Evolutionary conservation across 2,329 filamentous ascomycete genomes (phyloP).

Genomic region (Pseudomassariella vexata): DNA sequence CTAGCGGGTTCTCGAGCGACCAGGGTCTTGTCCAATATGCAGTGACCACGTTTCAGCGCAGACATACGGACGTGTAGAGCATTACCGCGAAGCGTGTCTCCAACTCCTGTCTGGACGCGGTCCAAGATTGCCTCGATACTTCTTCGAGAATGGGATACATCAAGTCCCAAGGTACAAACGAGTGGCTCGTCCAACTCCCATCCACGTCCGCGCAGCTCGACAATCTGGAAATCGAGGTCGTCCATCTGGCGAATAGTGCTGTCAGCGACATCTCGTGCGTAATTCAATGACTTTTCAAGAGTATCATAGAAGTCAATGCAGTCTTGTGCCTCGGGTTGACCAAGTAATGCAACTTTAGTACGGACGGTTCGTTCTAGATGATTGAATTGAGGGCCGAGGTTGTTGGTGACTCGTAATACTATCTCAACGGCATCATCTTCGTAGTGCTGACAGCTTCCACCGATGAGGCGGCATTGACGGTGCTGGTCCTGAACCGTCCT

Average conservation of each 20-base stretch:
- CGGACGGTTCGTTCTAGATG: constrained; percentile 36
- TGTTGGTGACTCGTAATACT: constrained; percentile 40
- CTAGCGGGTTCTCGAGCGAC: constrained; percentile 26
- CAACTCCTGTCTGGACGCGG: constrained; percentile 43
- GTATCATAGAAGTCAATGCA: constrained; percentile 37
- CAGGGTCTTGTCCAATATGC: constrained; percentile 44
- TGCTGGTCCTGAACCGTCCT: constrained; percentile 34
- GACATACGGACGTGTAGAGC: constrained; percentile 40
- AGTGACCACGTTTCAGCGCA: constrained; percentile 46
- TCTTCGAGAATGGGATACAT: constrained; percentile 34
- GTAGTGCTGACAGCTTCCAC: constrained; percentile 31
- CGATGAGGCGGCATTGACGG: constrained; percentile 26
- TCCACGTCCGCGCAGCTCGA: constrained; percentile 37
- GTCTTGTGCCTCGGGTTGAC: constrained; percentile 32
- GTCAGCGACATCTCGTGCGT: constrained; percentile 35
- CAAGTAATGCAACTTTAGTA: constrained; percentile 40
- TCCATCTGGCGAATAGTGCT: constrained; percentile 32
- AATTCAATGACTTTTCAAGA: constrained; percentile 29
- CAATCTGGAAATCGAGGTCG: constrained; percentile 43
- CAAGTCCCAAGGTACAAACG: constrained; percentile 35
- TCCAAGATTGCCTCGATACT: constrained; percentile 44
- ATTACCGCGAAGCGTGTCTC: constrained; percentile 40
- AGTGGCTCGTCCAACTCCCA: constrained; percentile 43
- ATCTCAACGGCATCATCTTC: constrained; percentile 40
- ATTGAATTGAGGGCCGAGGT: constrained; percentile 40